Base-by-base conservation (phyloP, 768 basidiomycete genomes). In the Agrocybe praecox region DNA sequence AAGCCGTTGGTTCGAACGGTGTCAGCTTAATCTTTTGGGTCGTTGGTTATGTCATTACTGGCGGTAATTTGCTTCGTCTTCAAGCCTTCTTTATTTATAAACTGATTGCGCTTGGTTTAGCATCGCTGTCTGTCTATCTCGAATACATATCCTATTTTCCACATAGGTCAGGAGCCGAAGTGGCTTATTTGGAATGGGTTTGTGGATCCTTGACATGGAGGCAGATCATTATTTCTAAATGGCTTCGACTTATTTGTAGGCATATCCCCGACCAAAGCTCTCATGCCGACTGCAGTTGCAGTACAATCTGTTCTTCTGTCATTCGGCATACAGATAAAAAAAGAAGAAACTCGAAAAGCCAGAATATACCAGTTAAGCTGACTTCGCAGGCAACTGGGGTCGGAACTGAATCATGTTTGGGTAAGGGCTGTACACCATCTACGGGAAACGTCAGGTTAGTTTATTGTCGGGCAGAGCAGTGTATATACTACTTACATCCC, bases 371-470 rank as follows among this genome's bases (percentile, higher is more conserved):
- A 29, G 5, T 29, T 29, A 29, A 29, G 26, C 26, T 29, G 9
- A 29, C 26, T 40, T 4, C 6, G 36, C 36, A 15, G 12, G 12
- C 4, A 6, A n/a, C 12, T 40, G 36, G 12, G 75, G 72, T 18
- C 72, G 72, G 64, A 74, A 82, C 49, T 81, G 79, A 36, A 85
- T 78, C 78, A 85, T 70, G 62, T 85, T 85, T 4, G 81, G 80
- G 59, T 80, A 74, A 4, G 77, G 74, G 55, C 73, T 77, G 66
- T 80, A 82, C 7, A 85, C 78, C 72, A 80, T 79, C 82, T 85
- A 48, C 48, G 32, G 36, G 6, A 29, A 53, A 42, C 57, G 46
- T 29, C 42, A 15, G 56, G 45, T 44, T 33, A 29, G 23, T 46
- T 8, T 34, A 45, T 46, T 18, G 17, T 11, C 24, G 46, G 26